These are phyloP conservation scores for Aspergillus taichungensis DNA, from an alignment of 495 filamentous ascomycete genomes.

Conservation along the genomic window DNA sequence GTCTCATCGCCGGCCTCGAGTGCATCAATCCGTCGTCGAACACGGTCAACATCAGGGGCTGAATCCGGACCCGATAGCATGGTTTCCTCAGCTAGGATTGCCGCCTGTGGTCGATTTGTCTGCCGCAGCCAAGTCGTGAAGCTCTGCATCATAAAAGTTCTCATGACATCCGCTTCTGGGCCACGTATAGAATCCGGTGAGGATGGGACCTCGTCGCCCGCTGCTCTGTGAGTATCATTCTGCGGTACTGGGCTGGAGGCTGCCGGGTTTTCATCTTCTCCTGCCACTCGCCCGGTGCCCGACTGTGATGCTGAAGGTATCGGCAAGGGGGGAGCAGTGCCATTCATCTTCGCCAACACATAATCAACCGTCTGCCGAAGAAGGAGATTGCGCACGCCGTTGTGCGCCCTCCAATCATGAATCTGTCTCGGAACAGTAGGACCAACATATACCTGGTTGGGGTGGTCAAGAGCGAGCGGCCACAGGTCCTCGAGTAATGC, in stretches of 20 bases:
- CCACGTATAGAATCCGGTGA: not conserved
- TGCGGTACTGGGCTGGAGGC: too few relatives aligned
- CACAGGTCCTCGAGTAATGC: conserved; percentile 17
- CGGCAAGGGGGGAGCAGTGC: not conserved
- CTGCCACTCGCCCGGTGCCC: too few relatives aligned
- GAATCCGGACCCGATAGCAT: not conserved
- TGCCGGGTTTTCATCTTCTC: too few relatives aligned
- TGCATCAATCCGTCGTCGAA: not conserved
- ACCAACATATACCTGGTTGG: conserved; percentile 25
- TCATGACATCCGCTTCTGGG: not conserved
- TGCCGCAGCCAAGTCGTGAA: conserved; percentile 4
- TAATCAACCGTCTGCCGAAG: conserved; percentile 7
- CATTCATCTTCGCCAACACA: not conserved
- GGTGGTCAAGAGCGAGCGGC: conserved; percentile 23
- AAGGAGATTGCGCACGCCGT: conserved; percentile 5
- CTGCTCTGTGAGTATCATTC: too few relatives aligned
- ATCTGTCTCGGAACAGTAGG: conserved; percentile 14
- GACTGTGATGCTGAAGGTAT: too few relatives aligned
- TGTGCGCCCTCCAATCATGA: conserved; percentile 17
- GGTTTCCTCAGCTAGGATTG: conserved; percentile 2
- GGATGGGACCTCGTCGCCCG: not conserved
- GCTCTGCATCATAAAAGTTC: not conserved
- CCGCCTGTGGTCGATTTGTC: not conserved
- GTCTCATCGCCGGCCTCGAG: not conserved
- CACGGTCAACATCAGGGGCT: conserved; percentile 1